Base-by-base conservation (phyloP, 768 basidiomycete genomes). In the Podaxis rugospora region DNA sequence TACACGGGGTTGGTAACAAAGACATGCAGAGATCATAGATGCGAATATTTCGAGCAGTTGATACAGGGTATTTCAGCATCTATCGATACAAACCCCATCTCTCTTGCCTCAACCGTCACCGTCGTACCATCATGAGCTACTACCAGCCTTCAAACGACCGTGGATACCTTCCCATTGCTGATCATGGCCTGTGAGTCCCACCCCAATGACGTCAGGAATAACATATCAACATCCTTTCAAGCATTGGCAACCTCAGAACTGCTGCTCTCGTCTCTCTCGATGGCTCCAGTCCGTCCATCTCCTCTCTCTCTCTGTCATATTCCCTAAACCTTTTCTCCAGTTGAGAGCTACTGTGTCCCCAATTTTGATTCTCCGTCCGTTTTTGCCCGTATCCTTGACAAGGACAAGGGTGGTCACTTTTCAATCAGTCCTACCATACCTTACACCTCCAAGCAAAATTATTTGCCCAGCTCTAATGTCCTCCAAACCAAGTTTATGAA, bases 321-420 rank as follows among this genome's bases (percentile, higher is more conserved):
- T 23, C 55, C 36, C 40, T 23, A 35, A 23, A 21, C 37, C n/a
- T 47, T 23, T 27, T 46, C 16, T 53, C 27, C 49, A 93, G 90
- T 96, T 64, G 95, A 96, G 72, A 92, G 89, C 63, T 95, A 94
- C 72, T 97, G 95, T 67, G 83, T 95, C 27, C 94, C 94, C 1
- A 81, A 95, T 76, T 96, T 97, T 70, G 95, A 97, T 72, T 95
- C 93, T 1, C 95, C 95, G 3, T 93, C 91, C 16, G 80, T 96
- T 52, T 96, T 95, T 65, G 94, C 93, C 5, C 84, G 94, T 6
- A 92, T 93, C 66, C 80, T 94, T 5, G 92, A 94, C 77, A 92
- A 92, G 67, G 76, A 92, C 71, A 92, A 91, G 81, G 95, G 95
- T 23, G 95, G 95, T 0, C 95, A 97, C 71, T 96, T 95, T 72